Conservation (phyloP, 495 filamentous ascomycete species). For the Aspergillus egyptiacus region DNA sequence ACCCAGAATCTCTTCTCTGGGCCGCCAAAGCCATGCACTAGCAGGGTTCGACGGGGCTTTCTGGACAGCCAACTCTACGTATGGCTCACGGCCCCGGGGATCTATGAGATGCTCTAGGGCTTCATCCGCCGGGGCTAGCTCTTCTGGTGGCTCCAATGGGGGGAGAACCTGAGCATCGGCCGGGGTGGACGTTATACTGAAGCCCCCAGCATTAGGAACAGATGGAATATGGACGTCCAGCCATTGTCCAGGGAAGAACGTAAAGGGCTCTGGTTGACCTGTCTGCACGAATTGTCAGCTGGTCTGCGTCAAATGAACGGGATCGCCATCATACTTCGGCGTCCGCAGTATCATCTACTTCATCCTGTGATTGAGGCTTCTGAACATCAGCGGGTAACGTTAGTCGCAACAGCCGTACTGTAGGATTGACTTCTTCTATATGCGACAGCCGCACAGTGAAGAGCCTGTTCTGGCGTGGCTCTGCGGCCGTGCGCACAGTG, state of each 20-base stretch:
- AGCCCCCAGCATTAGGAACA: constrained; percentile 66
- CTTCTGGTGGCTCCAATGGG: constrained; percentile 16
- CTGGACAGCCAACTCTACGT: constrained; percentile 71
- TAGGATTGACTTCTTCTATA: constrained; percentile 43
- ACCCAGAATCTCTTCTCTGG: constrained; percentile 47
- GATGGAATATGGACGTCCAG: constrained; percentile 72
- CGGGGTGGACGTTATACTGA: constrained; percentile 80
- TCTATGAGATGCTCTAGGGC: constrained; percentile 15
- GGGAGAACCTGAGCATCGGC: constrained; percentile 33
- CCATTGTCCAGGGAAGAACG: constrained; percentile 84
- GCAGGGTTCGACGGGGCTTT: constrained; percentile 58
- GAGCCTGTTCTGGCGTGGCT: constrained; percentile 58
- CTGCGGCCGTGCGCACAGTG: constrained; percentile 62
- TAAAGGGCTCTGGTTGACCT: constrained; percentile 36
- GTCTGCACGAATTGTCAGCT: constrained; percentile 6
- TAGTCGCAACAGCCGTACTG: constrained; percentile 47
- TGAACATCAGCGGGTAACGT: constrained; percentile 24
- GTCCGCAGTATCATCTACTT: constrained; percentile 9
- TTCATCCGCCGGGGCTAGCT: constrained; percentile 19
- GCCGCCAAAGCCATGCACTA: constrained; percentile 71
- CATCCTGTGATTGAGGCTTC: constrained; percentile 10
- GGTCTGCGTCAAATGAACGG: background rate
- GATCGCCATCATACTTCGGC: background rate
- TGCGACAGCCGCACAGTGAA: constrained; percentile 44
- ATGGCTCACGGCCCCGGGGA: constrained; percentile 33